A percentile compares a stretch with the other conserved stretches of the same genome.
Evolutionary conservation across 371 early-diverging fungal genomes (phyloP).

Genomic region (Circinella minor): DNA sequence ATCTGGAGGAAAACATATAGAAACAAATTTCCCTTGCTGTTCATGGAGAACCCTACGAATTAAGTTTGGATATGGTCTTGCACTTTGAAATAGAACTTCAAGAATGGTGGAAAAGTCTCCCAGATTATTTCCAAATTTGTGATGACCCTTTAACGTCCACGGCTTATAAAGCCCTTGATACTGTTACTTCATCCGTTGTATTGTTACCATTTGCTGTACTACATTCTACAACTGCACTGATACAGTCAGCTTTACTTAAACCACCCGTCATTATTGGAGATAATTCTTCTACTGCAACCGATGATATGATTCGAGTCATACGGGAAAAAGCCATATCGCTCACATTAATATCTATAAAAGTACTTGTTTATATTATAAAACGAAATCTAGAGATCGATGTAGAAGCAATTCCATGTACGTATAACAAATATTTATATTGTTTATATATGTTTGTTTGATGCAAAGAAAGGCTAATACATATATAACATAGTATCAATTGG

Average conservation of each 20-base stretch:
- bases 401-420: constrained; percentile 2
- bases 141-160: neutral
- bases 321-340: neutral
- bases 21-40: neutral
- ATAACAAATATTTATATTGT: neutral
- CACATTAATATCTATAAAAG: constrained; percentile 4
- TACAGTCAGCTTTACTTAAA: constrained; percentile 2
- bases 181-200: neutral
- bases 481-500: constrained; percentile 2
- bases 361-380: constrained; percentile 5
- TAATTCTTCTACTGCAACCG: neutral
- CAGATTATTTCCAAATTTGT: neutral
- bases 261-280: neutral
- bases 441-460: neutral
- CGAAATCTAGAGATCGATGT: constrained; percentile 2
- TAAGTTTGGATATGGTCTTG: constrained; percentile 2
- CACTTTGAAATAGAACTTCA: neutral
- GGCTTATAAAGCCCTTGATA: neutral
- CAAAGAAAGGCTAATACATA: neutral
- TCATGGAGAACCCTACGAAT: neutral
- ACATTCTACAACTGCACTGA: neutral
- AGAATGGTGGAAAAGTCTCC: constrained; percentile 11
- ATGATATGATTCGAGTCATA: constrained; percentile 2
- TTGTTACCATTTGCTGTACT: neutral
- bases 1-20: neutral